phyloP scores from a whole-genome alignment of 2,329 filamentous ascomycete species.

The Pyrenophora seminiperda region DNA sequence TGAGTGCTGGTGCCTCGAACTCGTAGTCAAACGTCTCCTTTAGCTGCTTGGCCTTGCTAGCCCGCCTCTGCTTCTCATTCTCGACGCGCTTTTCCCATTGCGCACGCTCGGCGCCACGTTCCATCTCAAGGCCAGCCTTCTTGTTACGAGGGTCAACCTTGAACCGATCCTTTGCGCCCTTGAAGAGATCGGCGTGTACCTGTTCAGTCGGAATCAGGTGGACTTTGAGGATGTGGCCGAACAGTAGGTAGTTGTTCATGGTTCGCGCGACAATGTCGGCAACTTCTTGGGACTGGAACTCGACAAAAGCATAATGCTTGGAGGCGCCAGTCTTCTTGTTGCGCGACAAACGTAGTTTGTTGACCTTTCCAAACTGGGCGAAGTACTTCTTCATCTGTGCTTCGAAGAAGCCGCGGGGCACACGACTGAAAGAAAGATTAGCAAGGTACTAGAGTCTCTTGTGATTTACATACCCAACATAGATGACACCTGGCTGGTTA shows the following conservation, averaged over 20 bases:
- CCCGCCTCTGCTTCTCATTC: slow-evolving; percentile 73
- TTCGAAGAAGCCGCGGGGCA: slow-evolving; percentile 97
- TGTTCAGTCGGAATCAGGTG: slow-evolving; percentile 76
- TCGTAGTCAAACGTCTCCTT: slow-evolving; percentile 83
- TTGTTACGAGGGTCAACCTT: slow-evolving; percentile 87
- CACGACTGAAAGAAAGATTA: slow-evolving; percentile 59
- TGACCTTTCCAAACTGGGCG: slow-evolving; percentile 86
- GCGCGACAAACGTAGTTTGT: slow-evolving; percentile 78
- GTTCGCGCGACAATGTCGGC: slow-evolving; percentile 91
- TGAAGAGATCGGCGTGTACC: slow-evolving; percentile 81
- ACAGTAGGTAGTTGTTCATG: slow-evolving; percentile 97
- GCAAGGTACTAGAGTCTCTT: not conserved
- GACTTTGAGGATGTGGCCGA: slow-evolving; percentile 91
- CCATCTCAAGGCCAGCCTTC: slow-evolving; percentile 76
- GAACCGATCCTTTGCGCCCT: slow-evolving; percentile 87
- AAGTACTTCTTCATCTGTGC: slow-evolving; percentile 94
- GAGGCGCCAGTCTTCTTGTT: slow-evolving; percentile 90
- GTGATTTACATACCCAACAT: slow-evolving; percentile 66
- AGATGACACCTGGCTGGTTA: slow-evolving; percentile 76
- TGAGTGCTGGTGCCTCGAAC: slow-evolving; percentile 75
- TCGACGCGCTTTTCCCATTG: slow-evolving; percentile 78
- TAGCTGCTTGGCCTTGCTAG: slow-evolving; percentile 72
- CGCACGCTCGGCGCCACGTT: slow-evolving; percentile 72
- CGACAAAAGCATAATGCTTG: slow-evolving; percentile 94
- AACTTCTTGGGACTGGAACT: slow-evolving; percentile 78